These are phyloP conservation scores for Hanseniaspora mollemarum DNA, from an alignment of 805 yeast species.

Conservation along the genomic window DNA sequence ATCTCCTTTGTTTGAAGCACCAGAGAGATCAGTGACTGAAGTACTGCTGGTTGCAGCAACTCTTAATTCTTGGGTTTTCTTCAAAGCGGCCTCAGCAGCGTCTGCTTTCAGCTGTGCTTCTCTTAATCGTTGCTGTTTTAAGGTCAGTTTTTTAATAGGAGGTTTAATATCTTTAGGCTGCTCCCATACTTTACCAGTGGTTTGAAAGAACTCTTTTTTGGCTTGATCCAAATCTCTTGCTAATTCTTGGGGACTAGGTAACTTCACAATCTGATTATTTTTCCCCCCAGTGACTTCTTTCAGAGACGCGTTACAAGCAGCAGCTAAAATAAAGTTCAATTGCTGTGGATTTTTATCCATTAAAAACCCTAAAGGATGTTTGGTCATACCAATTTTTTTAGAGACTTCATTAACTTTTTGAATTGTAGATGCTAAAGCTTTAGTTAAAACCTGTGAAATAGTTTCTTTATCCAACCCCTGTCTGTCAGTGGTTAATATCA, in stretches of 20 bases:
- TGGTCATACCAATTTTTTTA: conserved; percentile 67
- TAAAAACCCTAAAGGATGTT: conserved; percentile 64
- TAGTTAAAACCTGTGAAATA: conserved; percentile 74
- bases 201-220: conserved; percentile 15
- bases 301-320: conserved; percentile 71
- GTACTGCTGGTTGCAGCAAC: not conserved
- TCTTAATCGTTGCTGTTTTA: conserved; percentile 3
- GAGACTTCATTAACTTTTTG: conserved; percentile 84
- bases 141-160: conserved; percentile 16
- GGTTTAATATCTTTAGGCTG: conserved; percentile 20
- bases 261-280: conserved; percentile 33
- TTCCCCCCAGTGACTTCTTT: conserved; percentile 47
- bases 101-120: conserved; percentile 1
- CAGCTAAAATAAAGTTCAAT: conserved; percentile 63
- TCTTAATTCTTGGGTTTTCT: not conserved
- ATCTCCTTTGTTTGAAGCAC: not conserved
- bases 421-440: conserved; percentile 85
- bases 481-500: conserved; percentile 65
- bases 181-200: conserved; percentile 14
- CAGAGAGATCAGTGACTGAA: too few relatives aligned
- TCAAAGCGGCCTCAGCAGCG: conserved; percentile 11
- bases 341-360: conserved; percentile 75
- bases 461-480: conserved; percentile 68
- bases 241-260: conserved; percentile 23
- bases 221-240: conserved; percentile 16